Evolutionary conservation across 2,329 filamentous ascomycete species (phyloP), one percentile per base, ranked within the genome.

Genomic region (Phaeosphaeriaceae sp.): DNA sequence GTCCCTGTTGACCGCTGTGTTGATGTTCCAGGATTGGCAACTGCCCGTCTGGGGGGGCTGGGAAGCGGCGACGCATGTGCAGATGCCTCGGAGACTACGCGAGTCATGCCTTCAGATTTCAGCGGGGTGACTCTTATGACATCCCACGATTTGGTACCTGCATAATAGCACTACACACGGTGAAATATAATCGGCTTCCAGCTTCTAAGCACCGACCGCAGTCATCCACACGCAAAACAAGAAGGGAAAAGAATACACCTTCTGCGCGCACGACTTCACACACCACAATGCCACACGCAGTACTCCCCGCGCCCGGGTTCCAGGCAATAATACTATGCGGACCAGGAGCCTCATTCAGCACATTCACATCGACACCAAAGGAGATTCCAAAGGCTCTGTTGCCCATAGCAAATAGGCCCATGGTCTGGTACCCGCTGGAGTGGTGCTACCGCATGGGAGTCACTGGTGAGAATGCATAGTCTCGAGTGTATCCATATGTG

Each of bases 351-450:
- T 93, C 90, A 0, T 90, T 95, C 66, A 88, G 90, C 47, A 94
- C 91, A 1, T 94, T 95, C 75, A 93, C 91, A 1, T 89, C 90
- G 2, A 91, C 89, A 61, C 89, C 91, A 5, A 88, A 90, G 78
- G 89, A 93, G 72, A 89, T 91, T 60, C 91, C 91, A 10, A 95
- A 95, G 79, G 91, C 91, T 10, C 85, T 95, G 21, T 80, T 95
- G 7, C 91, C 91, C 6, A 90, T 95, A 58, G 91, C 91, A 36
- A 95, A 95, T 76, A 81, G 91, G 66, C 91, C 91, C 1, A 95
- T 95, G 91, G 89, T 95, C 47, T 94, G 92, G 90, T 95, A 95
- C 75, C 89, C 91, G 6, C 86, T 95, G 42, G 91, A 94, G 70
- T 94, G 92, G 80, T 94, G 91, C 78, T 91, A 92, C 72, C 87